Percentiles rank a stretch among this genome's conserved stretches.
phyloP scores from a whole-genome alignment of 1,284 basidiomycete species.

The Cutaneotrichosporon mucoides region DNA sequence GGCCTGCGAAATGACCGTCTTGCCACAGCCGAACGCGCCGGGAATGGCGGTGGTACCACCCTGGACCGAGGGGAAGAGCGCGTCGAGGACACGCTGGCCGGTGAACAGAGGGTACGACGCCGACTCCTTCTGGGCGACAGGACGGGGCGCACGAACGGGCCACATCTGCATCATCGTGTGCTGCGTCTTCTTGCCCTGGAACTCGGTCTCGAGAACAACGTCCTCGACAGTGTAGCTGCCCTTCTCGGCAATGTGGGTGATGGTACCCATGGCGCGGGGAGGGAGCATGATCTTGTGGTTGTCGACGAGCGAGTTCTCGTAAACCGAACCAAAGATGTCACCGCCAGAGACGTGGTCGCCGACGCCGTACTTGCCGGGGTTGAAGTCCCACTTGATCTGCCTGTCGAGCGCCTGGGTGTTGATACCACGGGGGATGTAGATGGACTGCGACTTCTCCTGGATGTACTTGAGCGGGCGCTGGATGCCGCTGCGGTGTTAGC shows the following conservation, averaged over 20 bases:
- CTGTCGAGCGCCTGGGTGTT: slow-evolving; percentile 95
- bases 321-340: slow-evolving; percentile 92
- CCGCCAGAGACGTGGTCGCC: slow-evolving; percentile 97
- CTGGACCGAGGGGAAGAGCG: slow-evolving; percentile 98
- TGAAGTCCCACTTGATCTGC: slow-evolving; percentile 90
- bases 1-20: slow-evolving; percentile 94
- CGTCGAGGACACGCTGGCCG: slow-evolving; percentile 95
- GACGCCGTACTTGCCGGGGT: slow-evolving; percentile 75
- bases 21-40: slow-evolving; percentile 97
- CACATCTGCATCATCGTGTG: slow-evolving; percentile 97
- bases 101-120: slow-evolving; percentile 91
- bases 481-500: slow-evolving; percentile 61
- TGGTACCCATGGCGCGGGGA: slow-evolving; percentile 89
- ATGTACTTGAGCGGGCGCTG: slow-evolving; percentile 88
- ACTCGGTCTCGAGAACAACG: slow-evolving; percentile 93
- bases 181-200: slow-evolving; percentile 88
- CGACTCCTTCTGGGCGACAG: slow-evolving; percentile 88
- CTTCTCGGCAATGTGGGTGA: slow-evolving; percentile 90
- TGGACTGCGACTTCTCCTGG: slow-evolving; percentile 92
- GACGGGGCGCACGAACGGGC: slow-evolving; percentile 97
- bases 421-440: slow-evolving; percentile 98
- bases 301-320: slow-evolving; percentile 93
- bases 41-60: slow-evolving; percentile 99
- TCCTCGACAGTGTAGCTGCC: slow-evolving; percentile 95
- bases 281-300: slow-evolving; percentile 97